phyloP scores from a whole-genome alignment of 306 rosid genomes.

The Malus orientalis region DNA sequence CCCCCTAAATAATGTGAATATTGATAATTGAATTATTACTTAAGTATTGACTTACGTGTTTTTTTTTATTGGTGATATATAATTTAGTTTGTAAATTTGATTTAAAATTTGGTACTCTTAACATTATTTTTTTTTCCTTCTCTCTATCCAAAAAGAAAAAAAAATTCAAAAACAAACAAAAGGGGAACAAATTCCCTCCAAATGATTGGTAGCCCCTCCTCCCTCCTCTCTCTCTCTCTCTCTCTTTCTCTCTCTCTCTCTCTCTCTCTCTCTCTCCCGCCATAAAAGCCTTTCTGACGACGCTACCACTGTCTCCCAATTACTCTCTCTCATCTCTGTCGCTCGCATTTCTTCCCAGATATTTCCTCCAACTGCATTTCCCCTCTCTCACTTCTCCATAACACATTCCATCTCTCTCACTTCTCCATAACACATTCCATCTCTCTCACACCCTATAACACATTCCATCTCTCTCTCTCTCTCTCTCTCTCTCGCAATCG shows the following conservation, averaged over 20 bases:
- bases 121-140: no score
- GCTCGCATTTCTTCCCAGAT: background rate
- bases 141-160: background rate
- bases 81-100: no score
- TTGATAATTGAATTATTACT: no score
- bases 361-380: background rate
- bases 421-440: no score
- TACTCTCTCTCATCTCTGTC: constrained; percentile 7
- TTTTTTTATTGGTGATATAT: no score
- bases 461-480: background rate
- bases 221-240: background rate
- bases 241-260: background rate
- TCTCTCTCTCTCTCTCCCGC: constrained; percentile 24
- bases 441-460: background rate
- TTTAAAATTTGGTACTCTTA: no score
- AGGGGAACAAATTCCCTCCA: constrained; percentile 72
- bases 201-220: constrained; percentile 42
- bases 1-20: no score
- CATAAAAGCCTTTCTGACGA: constrained; percentile 24
- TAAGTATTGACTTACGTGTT: no score
- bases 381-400: background rate
- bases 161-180: constrained; percentile 9
- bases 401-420: background rate
- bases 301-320: constrained; percentile 16
- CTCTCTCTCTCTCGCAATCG: background rate